Evolutionary conservation across 805 yeast species (phyloP).

Genomic region (Sungouiozyma ichnusensis): DNA sequence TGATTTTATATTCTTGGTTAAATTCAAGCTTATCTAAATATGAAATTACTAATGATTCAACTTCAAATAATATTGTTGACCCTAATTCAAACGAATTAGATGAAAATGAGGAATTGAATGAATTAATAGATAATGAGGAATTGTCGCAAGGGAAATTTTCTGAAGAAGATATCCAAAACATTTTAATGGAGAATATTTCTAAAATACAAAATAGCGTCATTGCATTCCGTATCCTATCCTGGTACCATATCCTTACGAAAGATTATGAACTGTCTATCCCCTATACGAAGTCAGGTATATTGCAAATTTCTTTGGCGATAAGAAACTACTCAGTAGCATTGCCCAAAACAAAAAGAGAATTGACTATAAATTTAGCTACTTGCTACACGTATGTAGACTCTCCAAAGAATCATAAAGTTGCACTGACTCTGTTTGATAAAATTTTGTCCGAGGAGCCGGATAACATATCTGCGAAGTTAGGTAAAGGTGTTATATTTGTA

Average conservation of each 20-base stretch:
- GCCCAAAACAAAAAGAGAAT: constrained; percentile 42
- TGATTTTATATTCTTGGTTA: constrained; percentile 49
- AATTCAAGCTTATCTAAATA: constrained; percentile 63
- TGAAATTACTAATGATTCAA: constrained; percentile 6
- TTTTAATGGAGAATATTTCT: constrained; percentile 43
- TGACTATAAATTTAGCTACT: constrained; percentile 58
- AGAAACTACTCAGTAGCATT: constrained; percentile 39
- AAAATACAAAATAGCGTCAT: constrained; percentile 40
- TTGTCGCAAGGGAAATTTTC: constrained; percentile 11
- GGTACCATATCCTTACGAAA: constrained; percentile 46
- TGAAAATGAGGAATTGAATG: constrained; percentile 17
- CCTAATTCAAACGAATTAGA: constrained; percentile 7
- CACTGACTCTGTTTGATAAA: constrained; percentile 57
- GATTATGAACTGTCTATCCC: constrained; percentile 57
- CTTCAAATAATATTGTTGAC: constrained; percentile 4
- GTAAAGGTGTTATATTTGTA: constrained; percentile 68
- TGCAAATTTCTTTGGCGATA: constrained; percentile 39
- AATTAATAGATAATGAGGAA: constrained; percentile 19
- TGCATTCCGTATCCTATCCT: constrained; percentile 55
- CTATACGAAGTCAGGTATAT: constrained; percentile 50
- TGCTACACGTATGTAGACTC: constrained; percentile 80
- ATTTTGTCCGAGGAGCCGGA: constrained; percentile 39
- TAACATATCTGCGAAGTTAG: constrained; percentile 58
- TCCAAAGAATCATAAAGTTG: constrained; percentile 75
- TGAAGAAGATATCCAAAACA: constrained; percentile 39